Percentiles rank a stretch among this genome's conserved stretches.
phyloP scores from a whole-genome alignment of 192 early-diverging fungal species.

The Backusella luteola region DNA sequence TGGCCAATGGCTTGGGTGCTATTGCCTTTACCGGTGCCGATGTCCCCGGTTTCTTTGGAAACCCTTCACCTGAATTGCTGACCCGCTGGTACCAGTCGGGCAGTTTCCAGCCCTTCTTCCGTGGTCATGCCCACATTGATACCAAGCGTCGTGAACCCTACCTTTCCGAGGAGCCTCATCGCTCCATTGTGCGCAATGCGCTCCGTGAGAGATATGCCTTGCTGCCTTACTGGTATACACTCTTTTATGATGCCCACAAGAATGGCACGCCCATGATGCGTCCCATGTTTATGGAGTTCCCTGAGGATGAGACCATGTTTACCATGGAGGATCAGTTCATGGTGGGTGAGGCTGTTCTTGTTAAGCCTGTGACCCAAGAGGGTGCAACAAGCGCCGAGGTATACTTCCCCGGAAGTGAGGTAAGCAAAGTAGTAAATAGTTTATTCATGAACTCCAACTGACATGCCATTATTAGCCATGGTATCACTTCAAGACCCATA shows the following conservation, averaged over 20 bases:
- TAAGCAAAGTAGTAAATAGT: slow-evolving; percentile 21
- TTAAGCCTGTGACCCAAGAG: slow-evolving; percentile 61
- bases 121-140: slow-evolving; percentile 97
- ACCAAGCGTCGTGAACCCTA: slow-evolving; percentile 97
- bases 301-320: slow-evolving; percentile 73
- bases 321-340: slow-evolving; percentile 82
- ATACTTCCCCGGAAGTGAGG: slow-evolving; percentile 68
- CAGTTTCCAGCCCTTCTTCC: slow-evolving; percentile 95
- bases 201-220: slow-evolving; percentile 83
- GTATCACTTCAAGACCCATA: slow-evolving; percentile 64
- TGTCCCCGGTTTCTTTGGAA: slow-evolving; percentile 83
- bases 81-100: slow-evolving; percentile 98
- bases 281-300: slow-evolving; percentile 90
- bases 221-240: slow-evolving; percentile 90
- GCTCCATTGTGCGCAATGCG: slow-evolving; percentile 73
- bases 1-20: slow-evolving; percentile 86
- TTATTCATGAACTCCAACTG: background rate
- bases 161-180: slow-evolving; percentile 87
- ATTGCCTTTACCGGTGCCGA: slow-evolving; percentile 93
- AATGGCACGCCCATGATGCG: slow-evolving; percentile 83
- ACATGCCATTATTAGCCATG: slow-evolving; percentile 43
- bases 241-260: slow-evolving; percentile 77
- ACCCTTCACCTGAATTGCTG: slow-evolving; percentile 86
- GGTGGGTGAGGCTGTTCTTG: slow-evolving; percentile 82
- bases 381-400: slow-evolving; percentile 62